Percentiles rank a stretch among this genome's conserved stretches.
Conservation (phyloP, 2,329 filamentous ascomycete genomes). For the Macrophomina phaseolina region DNA sequence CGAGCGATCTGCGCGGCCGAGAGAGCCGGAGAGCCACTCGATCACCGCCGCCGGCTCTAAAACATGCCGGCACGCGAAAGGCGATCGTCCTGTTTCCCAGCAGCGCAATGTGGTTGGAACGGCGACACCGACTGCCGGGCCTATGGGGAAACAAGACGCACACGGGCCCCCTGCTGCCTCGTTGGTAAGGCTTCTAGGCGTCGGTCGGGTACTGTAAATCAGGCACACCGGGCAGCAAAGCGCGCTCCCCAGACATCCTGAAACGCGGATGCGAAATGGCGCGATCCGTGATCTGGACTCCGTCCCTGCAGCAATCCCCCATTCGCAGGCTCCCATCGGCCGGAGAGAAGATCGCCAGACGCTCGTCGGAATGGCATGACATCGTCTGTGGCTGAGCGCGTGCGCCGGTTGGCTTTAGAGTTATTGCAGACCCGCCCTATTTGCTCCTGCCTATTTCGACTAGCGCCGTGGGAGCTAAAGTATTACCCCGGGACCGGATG, state of each 20-base stretch:
- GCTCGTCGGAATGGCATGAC: background rate
- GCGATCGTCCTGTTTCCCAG: background rate
- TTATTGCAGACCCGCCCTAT: background rate
- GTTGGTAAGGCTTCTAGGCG: background rate
- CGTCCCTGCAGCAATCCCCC: background rate
- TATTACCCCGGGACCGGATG: too few relatives aligned
- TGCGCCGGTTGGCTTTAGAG: background rate
- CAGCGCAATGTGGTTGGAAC: background rate
- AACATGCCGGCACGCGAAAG: background rate
- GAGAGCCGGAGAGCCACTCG: background rate
- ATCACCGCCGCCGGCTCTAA: background rate
- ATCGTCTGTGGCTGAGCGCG: background rate
- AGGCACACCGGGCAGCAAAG: background rate
- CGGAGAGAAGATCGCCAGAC: background rate
- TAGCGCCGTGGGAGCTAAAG: constrained; percentile 9
- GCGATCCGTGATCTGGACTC: constrained; percentile 3
- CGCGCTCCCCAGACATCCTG: background rate
- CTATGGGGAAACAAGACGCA: background rate
- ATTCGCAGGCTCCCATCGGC: background rate
- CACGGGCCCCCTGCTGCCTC: background rate
- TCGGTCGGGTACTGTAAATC: background rate
- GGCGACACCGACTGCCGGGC: background rate
- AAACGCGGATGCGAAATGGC: background rate
- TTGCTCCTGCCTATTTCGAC: background rate
- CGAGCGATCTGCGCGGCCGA: constrained; percentile 2